Base-by-base conservation (phyloP, 78 protist species). In the Chrysochromulina parva region DNA sequence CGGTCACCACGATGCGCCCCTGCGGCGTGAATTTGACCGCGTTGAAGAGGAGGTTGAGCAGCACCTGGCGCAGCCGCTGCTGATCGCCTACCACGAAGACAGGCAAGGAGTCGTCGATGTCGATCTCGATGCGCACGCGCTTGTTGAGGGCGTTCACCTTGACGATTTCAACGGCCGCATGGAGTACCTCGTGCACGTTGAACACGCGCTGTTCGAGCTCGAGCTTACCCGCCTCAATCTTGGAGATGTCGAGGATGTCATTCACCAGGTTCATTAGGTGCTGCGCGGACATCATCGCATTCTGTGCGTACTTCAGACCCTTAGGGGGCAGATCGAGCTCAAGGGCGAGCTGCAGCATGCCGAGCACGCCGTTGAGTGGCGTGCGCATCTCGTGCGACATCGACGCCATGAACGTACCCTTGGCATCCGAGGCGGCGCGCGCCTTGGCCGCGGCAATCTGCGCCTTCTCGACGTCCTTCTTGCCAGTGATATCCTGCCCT, bases 11-110 rank as follows among this genome's bases (percentile, higher is more conserved):
- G 26, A 74, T 14, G n/a, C 9, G 3, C 57, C 84, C 84, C 17
- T 47, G 48, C 58, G 26, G 4, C 84, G 90, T 73, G 81, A 58
- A 88, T 52, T 88, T 88, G 66, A 88, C 9, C 22, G 81, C 90
- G 59, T 88, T 88, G 59, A 2, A 6, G 22, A 26, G 28, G 14
- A 88, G 11, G 71, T 85, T 85, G 19, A 14, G 3, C 20, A 85
- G 59, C 24, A 85, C 52, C 52, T 85, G 89, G 26, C 26, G 62
- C 62, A 58, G 62, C 62, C 62, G 62, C 62, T 58, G 62, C 62
- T 58, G 62, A 13, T 58, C 62, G 62, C 62, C 62, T 13, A 58
- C 62, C 62, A 58, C 62, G 13, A 58, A 58, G 24, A 14, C 62
- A 13, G 62, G 62, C 62, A 58, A 13, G 24, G 7, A 7, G 62